Percentiles rank a stretch among this genome's conserved stretches.
Conservation (phyloP, 345 rosid species). For the Arabidopsis thaliana region DNA sequence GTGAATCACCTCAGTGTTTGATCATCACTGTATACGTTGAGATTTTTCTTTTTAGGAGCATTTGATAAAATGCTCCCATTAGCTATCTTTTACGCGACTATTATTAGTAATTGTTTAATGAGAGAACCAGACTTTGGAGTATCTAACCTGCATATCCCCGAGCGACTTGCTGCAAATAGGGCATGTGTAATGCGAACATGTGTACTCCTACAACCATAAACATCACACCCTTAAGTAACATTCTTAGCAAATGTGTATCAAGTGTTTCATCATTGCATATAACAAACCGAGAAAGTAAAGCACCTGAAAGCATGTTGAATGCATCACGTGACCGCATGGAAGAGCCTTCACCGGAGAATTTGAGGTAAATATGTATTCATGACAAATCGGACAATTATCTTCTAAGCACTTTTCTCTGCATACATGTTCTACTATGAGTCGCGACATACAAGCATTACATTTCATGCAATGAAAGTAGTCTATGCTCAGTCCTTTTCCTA, state of each 20-base stretch:
- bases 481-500: constrained; percentile 84
- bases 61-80: background rate
- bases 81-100: background rate
- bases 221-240: constrained; percentile 1
- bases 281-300: constrained; percentile 7
- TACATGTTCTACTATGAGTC: constrained; percentile 54
- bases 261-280: background rate
- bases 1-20: constrained; percentile 5
- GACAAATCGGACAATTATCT: constrained; percentile 89
- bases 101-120: background rate
- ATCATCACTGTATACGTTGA: background rate
- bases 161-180: constrained; percentile 94
- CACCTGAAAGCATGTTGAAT: constrained; percentile 85
- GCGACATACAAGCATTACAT: constrained; percentile 87
- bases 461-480: constrained; percentile 90
- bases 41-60: background rate
- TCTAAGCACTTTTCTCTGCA: constrained; percentile 77
- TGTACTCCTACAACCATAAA: constrained; percentile 67
- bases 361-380: constrained; percentile 76
- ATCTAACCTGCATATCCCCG: constrained; percentile 88
- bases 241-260: background rate
- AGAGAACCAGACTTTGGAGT: background rate
- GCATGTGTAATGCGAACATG: constrained; percentile 74
- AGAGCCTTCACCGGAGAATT: constrained; percentile 70
- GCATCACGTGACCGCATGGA: constrained; percentile 91